Evolutionary conservation across 768 basidiomycete genomes (phyloP).

Genomic region (Pleurotus ostreatus): DNA sequence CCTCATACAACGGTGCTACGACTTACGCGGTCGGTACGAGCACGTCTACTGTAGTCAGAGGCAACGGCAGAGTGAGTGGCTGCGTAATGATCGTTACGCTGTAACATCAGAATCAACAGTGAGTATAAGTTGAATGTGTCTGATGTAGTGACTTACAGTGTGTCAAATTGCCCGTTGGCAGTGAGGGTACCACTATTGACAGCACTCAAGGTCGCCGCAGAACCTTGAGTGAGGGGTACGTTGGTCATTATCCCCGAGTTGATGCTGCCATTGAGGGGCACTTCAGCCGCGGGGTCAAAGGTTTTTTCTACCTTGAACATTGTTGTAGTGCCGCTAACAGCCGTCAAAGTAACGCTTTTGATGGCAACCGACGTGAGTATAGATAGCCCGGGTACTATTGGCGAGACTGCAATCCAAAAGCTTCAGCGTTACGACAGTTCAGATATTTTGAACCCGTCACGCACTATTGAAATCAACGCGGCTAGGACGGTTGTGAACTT

Average conservation of each 20-base stretch:
- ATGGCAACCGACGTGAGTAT: neutral
- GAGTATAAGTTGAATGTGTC: neutral
- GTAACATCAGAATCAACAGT: neutral
- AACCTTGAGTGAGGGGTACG: neutral
- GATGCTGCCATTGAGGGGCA: neutral
- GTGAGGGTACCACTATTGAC: neutral
- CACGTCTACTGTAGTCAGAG: neutral
- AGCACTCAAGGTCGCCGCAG: neutral
- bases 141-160: neutral
- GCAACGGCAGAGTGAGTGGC: neutral
- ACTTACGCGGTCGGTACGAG: neutral
- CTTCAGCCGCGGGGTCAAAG: neutral
- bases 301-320: neutral
- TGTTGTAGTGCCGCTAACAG: neutral
- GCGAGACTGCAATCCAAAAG: neutral
- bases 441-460: neutral
- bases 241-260: neutral
- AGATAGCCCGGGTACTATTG: neutral
- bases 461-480: neutral
- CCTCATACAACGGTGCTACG: too few relatives aligned
- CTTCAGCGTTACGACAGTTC: neutral
- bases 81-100: conserved; percentile 2
- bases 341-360: neutral
- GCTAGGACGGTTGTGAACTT: neutral
- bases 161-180: neutral